These are phyloP conservation scores for Leptomonas pyrrhocoris DNA, from an alignment of 208 protist species.

Conservation along the genomic window DNA sequence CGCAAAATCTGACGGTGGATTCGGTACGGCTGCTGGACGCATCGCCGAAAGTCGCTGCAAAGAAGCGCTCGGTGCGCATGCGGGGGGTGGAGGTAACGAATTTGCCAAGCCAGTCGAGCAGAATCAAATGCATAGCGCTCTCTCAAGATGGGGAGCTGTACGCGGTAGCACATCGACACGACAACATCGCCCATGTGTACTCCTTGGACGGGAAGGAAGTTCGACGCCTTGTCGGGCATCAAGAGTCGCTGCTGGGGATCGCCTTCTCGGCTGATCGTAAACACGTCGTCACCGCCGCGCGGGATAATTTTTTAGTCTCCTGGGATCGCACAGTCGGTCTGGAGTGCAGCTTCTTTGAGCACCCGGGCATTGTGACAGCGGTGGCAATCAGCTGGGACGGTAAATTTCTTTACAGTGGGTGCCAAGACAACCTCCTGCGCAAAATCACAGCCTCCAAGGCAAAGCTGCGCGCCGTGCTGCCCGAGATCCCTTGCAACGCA, in stretches of 20 bases:
- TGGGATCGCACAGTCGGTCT: slow-evolving; percentile 64
- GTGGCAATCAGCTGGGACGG: slow-evolving; percentile 57
- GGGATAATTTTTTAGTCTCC: slow-evolving; percentile 50
- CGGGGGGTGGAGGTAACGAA: slow-evolving; percentile 38
- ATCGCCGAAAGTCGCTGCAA: background rate
- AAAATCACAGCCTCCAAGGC: slow-evolving; percentile 47
- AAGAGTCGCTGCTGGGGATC: slow-evolving; percentile 52
- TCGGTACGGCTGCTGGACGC: slow-evolving; percentile 2
- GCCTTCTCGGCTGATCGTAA: slow-evolving; percentile 64
- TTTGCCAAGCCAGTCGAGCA: slow-evolving; percentile 39
- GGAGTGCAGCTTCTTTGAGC: slow-evolving; percentile 52
- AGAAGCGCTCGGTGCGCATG: slow-evolving; percentile 14
- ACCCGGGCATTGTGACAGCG: slow-evolving; percentile 65
- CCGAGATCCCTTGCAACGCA: slow-evolving; percentile 19
- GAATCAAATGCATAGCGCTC: slow-evolving; percentile 65
- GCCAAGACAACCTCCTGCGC: slow-evolving; percentile 60
- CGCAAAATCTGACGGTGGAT: background rate
- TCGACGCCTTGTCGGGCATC: slow-evolving; percentile 48
- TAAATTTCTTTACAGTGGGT: slow-evolving; percentile 61
- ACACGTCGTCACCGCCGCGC: slow-evolving; percentile 54
- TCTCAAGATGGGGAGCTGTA: slow-evolving; percentile 43
- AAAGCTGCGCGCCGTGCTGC: slow-evolving; percentile 32
- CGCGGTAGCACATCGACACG: slow-evolving; percentile 59
- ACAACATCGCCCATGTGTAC: slow-evolving; percentile 60
- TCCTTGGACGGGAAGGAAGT: slow-evolving; percentile 46